Conservation (phyloP, 768 basidiomycete species). For the Epithele typhae region DNA sequence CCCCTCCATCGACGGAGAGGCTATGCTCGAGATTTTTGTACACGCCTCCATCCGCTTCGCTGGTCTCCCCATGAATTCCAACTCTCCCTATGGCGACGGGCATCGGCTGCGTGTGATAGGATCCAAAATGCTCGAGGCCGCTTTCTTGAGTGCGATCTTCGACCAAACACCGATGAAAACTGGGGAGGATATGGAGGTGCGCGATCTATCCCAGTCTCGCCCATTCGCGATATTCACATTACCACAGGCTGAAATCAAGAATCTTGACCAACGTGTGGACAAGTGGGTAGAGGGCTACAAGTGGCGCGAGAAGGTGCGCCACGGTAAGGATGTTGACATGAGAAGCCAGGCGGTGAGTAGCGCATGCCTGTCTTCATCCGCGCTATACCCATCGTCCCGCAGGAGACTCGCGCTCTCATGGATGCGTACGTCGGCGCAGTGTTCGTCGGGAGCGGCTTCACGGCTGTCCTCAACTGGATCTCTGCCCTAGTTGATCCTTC, state of each 20-base stretch:
- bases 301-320: conserved; percentile 50
- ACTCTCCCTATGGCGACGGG: conserved; percentile 49
- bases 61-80: conserved; percentile 16
- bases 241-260: conserved; percentile 24
- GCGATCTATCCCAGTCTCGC: conserved; percentile 18
- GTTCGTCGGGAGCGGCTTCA: conserved; percentile 51
- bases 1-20: conserved; percentile 50
- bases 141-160: conserved; percentile 48
- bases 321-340: conserved; percentile 36
- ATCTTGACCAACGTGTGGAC: conserved; percentile 38
- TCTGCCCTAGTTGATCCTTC: conserved; percentile 43
- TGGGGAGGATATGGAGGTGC: conserved; percentile 39
- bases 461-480: conserved; percentile 52
- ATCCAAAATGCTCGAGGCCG: conserved; percentile 44
- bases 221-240: conserved; percentile 2
- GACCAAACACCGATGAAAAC: conserved; percentile 32
- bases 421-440: conserved; percentile 64
- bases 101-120: conserved; percentile 61
- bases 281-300: conserved; percentile 49
- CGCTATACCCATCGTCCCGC: conserved; percentile 4
- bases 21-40: conserved; percentile 65
- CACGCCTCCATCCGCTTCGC: conserved; percentile 56
- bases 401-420: conserved; percentile 58
- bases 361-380: neutral
- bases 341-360: conserved; percentile 14